Conservation (phyloP, 345 rosid species). For the Firmiana major region DNA sequence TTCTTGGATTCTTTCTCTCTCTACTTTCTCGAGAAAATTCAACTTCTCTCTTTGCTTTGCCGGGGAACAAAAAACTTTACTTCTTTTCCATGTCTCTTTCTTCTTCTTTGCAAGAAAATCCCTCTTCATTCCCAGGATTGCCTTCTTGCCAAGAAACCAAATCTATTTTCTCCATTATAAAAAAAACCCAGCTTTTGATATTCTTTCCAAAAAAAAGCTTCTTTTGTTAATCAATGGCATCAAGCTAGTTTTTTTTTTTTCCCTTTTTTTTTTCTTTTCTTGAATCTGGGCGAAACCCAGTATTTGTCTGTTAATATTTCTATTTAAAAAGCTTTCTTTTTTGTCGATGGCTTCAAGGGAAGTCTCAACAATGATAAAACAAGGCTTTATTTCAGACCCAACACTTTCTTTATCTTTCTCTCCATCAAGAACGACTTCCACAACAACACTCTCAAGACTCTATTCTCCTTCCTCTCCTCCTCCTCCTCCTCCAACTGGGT, state of each 20-base stretch:
- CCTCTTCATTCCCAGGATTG: neutral
- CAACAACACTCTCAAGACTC: conserved; percentile 16
- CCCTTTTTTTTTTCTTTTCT: too few species aligned
- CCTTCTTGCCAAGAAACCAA: neutral
- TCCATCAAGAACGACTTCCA: conserved; percentile 42
- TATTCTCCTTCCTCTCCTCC: conserved; percentile 38
- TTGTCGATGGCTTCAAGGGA: conserved; percentile 63
- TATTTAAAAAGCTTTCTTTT: neutral
- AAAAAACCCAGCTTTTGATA: neutral
- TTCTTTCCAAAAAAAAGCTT: neutral
- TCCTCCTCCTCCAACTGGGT: conserved; percentile 37
- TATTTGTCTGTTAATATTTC: neutral
- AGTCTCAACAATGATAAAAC: conserved; percentile 74
- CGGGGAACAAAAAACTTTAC: neutral
- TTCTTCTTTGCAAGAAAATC: conserved; percentile 8
- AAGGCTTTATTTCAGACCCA: conserved; percentile 69
- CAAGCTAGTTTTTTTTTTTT: neutral
- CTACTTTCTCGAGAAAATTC: conserved; percentile 14
- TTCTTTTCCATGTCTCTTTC: conserved; percentile 1
- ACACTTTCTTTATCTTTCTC: conserved; percentile 45
- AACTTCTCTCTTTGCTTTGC: conserved; percentile 1
- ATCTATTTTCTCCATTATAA: neutral
- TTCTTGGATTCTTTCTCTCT: conserved; percentile 41
- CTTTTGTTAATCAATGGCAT: neutral
- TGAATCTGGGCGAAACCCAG: neutral